Evolutionary conservation across 345 rosid genomes (phyloP), one percentile per base, ranked within the genome.

Genomic region (Clausena lansium): DNA sequence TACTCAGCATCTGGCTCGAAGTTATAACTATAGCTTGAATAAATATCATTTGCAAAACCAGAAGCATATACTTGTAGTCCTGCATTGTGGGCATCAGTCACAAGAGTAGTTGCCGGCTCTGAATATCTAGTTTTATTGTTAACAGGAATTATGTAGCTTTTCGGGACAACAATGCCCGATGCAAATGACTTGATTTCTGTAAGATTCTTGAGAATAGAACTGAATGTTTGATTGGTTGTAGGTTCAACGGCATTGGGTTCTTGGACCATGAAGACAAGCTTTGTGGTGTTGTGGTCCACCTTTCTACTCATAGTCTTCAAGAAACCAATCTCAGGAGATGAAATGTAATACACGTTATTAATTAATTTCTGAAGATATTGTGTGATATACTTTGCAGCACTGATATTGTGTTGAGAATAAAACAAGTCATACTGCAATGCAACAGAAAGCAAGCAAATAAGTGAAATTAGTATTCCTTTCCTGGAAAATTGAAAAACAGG

Each of bases 261-360:
- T 58, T 71, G 86, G 78, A 85, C 60, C 65, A 38, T 75, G 13
- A 89, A 83, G 65, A 92, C 50, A 52, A 87, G 94, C 81, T 84
- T 91, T 13, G 83, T 87, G 77, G 54, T 86, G 36, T 77, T 86
- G 71, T 30, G 86, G 35, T 85, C 82, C 64, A 89, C 85, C 39
- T 82, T 86, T 59, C 77, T 78, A 10, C 77, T 82, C 27, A 92
- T 77, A 71, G 81, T 81, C 88, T 87, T 92, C 86, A 96, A 80
- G 84, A 96, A 91, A 62, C 89, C 91, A 7, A 94, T 87, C 77
- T 96, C 99, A 1, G 98, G 93, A 75, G 93, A 91, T 25, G 98
- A 92, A 25, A 94, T 63, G 86, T 80, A 82, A 38, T 33, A 74
- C 13, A 81, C 2, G 30, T 63, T 63, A 32, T 9, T 65, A 4